Evolutionary conservation across 495 filamentous ascomycete species (phyloP), one percentile per base, ranked within the genome.

Genomic region (Parmelia sp.): DNA sequence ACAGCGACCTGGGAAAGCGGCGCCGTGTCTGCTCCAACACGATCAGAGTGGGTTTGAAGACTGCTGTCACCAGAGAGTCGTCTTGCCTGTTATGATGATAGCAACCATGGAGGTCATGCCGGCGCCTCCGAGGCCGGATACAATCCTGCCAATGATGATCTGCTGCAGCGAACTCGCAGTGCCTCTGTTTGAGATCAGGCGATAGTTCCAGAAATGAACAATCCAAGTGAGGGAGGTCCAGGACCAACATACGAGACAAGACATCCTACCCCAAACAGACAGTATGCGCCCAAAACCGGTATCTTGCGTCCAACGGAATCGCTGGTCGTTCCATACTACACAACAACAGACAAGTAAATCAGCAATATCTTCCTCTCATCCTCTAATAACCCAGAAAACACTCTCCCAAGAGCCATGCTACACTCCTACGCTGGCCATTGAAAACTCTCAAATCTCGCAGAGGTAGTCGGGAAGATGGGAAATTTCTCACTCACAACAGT

Each of bases 201-300:
- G 39, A 31, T 57, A 64, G 6, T 11, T 37, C 11, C 36, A 37
- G 36, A 37, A 37, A 37, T 11, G 36, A 37, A 37, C 11, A 11
- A 37, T 37, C 6, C 36, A 11, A 37, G 36, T 11, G 36, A 37
- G 36, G 11, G 27, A 12, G 31, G 1, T 27, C 10, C 3, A 36
- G 25, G 60, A 35, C 63, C 4, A 40, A 40, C 74, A 42, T 70
- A 78, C 77, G 74, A 75, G 25, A 72, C 69, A 60, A 71, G 35
- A 65, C 72, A 75, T 44, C 69, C 74, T 53, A 71, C 21, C 25
- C 62, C 65, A 63, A 79, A 79, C 4, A 77, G 51, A 37, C 65
- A 33, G 65, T 76, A 75, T 0, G 72, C 69, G 6, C 45, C 42
- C 17, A 80, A 39, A 33, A 76, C 61, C 8, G 72, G 66, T 36